Evolutionary conservation across 1,139 yeast species (phyloP), one percentile per base, ranked within the genome.

Genomic region (Sugiyamaella sp.): DNA sequence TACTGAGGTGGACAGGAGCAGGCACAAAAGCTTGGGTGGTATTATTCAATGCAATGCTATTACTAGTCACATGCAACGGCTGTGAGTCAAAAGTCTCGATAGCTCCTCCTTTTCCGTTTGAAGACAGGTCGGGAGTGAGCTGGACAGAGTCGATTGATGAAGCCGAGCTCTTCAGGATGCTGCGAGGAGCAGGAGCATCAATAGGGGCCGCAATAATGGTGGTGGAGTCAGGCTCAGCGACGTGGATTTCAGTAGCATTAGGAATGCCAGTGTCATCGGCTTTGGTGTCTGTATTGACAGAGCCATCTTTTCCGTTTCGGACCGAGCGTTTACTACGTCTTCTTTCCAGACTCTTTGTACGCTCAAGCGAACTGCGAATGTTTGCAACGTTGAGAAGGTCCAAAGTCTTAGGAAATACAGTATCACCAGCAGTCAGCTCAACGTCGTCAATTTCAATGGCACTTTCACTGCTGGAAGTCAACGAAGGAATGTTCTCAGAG

Each of bases 371-470:
- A 32, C 67, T 63, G 41, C 73, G 64, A 41, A 71, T 70, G n/a
- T 62, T 61, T 47, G 68, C 74, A 6, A 71, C 71, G 17, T 69
- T 64, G 16, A 64, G 59, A n/a, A 61, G 54, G 38, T 68, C 72
- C 46, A 72, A 63, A 24, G 61, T 63, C 51, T 70, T 68, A 1
- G 75, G 75, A 56, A 70, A 71, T 8, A 71, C 70, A 4, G 74
- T 69, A 45, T 69, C 71, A 24, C 67, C 68, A 4, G 68, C 71
- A 5, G 67, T 63, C 27, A 62, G 50, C 39, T 60, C 53, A n/a
- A 59, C 56, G n/a, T 63, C 66, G 9, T 60, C 66, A 17, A 54
- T 54, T 19, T 58, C 63, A 17, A 43, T 43, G 4, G 52, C 51
- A 37, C 58, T 57, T 17, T 53, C 62, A 42, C 52, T 49, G n/a